These are phyloP conservation scores for Candida maris DNA, from an alignment of 805 yeast genomes.

Conservation along the genomic window DNA sequence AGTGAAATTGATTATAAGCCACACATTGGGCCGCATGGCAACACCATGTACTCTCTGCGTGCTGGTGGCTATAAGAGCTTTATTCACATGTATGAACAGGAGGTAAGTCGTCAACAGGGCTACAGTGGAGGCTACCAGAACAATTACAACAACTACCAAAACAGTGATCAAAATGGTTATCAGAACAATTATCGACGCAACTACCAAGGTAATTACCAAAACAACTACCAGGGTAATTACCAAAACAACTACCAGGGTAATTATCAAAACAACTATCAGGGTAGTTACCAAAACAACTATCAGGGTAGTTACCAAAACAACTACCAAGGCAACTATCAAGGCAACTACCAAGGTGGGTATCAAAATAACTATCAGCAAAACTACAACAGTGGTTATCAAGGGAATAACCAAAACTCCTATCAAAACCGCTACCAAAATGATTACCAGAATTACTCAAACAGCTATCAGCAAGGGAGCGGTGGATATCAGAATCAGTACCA, in stretches of 20 bases:
- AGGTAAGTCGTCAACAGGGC: conserved; percentile 24
- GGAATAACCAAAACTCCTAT: conserved; percentile 2
- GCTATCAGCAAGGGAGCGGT: no score
- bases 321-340: conserved; percentile 1
- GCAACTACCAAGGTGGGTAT: conserved; percentile 9
- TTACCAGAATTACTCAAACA: conserved; percentile 1
- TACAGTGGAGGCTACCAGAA: conserved; percentile 13
- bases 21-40: conserved; percentile 50
- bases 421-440: conserved; percentile 5
- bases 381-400: conserved; percentile 9
- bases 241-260: conserved; percentile 7
- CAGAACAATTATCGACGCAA: conserved; percentile 8
- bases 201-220: conserved; percentile 7
- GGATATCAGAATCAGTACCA: no score
- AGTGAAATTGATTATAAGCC: conserved; percentile 33
- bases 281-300: conserved; percentile 12
- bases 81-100: conserved; percentile 31
- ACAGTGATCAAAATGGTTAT: conserved; percentile 10
- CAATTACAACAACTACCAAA: conserved; percentile 8
- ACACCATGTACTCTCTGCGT: conserved; percentile 42
- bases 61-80: conserved; percentile 51
- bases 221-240: conserved; percentile 10
- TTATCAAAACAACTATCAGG: conserved; percentile 7
- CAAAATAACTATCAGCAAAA: no score
- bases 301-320: conserved; percentile 15